Percentiles rank a stretch among this genome's conserved stretches.
These are phyloP conservation scores for Narthecium ossifragum DNA, from an alignment of 106 monocot species.

Conservation along the genomic window DNA sequence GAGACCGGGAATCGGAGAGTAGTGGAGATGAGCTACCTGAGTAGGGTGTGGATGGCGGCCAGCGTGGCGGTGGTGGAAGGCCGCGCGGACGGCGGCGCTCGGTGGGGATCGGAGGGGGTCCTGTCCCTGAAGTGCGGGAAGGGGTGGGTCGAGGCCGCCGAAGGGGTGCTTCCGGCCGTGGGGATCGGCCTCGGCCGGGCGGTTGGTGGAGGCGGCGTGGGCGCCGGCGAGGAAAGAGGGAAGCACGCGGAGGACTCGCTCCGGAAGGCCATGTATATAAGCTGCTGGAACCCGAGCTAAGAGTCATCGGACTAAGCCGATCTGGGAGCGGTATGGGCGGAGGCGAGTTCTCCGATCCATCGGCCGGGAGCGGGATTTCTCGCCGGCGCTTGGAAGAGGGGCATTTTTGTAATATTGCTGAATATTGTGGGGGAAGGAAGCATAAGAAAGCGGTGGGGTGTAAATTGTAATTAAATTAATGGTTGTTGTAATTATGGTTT, in stretches of 20 bases:
- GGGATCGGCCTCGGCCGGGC: not conserved
- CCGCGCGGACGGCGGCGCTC: slow-evolving; percentile 1
- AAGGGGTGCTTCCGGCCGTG: not conserved
- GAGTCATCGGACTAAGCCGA: too few species aligned
- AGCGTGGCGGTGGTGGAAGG: slow-evolving; percentile 28
- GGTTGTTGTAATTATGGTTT: too few species aligned
- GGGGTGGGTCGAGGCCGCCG: not conserved
- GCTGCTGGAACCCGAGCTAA: slow-evolving; percentile 25
- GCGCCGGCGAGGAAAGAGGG: not conserved
- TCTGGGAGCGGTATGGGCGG: too few species aligned
- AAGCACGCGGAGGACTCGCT: slow-evolving; percentile 14
- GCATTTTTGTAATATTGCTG: too few species aligned
- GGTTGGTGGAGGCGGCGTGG: not conserved
- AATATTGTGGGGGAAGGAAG: too few species aligned
- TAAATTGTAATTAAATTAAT: too few species aligned
- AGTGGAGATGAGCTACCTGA: slow-evolving; percentile 27
- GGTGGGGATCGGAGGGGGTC: slow-evolving; percentile 2
- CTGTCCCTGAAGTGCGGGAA: not conserved
- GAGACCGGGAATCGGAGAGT: too few species aligned
- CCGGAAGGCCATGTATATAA: slow-evolving; percentile 20
- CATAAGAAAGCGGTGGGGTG: too few species aligned
- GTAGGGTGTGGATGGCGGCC: slow-evolving; percentile 48
- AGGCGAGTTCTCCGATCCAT: too few species aligned
- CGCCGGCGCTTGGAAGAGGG: too few species aligned
- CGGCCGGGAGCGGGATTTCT: too few species aligned